Evolutionary conservation across 768 basidiomycete genomes (phyloP).

Genomic region (Russula emetica): DNA sequence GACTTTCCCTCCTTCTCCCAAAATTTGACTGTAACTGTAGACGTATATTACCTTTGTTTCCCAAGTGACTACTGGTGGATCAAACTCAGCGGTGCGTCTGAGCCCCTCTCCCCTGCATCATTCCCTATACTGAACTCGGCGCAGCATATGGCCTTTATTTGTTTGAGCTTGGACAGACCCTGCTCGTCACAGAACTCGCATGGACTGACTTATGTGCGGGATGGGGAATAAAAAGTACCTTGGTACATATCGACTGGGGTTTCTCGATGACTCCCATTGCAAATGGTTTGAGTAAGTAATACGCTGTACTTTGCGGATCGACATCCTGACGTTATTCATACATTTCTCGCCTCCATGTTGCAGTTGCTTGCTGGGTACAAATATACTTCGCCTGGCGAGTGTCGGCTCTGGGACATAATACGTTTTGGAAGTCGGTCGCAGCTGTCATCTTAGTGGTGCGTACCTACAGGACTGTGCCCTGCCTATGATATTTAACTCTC

Average conservation of each 20-base stretch:
- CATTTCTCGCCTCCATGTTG: too few relatives aligned
- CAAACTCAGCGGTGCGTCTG: constrained; percentile 1
- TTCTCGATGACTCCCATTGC: not conserved
- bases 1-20: too few relatives aligned
- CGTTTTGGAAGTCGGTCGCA: constrained; percentile 5
- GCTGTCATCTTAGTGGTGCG: not conserved
- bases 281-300: not conserved
- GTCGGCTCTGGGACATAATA: not conserved
- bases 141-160: constrained; percentile 17
- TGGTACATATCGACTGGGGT: not conserved
- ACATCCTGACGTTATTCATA: not conserved
- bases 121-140: not conserved
- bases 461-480: not conserved
- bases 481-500: not conserved
- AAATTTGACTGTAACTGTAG: not conserved
- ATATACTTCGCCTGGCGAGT: constrained; percentile 15
- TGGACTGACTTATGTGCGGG: constrained; percentile 2
- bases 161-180: constrained; percentile 2
- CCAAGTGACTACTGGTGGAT: not conserved
- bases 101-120: not conserved
- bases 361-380: constrained; percentile 11
- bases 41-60: constrained; percentile 8
- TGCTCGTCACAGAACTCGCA: not conserved
- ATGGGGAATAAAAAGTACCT: not conserved
- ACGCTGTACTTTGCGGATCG: not conserved